Percentiles rank a stretch among this genome's conserved stretches.
phyloP scores from a whole-genome alignment of 176 grass and related monocot genomes.

The Phragmites australis region DNA sequence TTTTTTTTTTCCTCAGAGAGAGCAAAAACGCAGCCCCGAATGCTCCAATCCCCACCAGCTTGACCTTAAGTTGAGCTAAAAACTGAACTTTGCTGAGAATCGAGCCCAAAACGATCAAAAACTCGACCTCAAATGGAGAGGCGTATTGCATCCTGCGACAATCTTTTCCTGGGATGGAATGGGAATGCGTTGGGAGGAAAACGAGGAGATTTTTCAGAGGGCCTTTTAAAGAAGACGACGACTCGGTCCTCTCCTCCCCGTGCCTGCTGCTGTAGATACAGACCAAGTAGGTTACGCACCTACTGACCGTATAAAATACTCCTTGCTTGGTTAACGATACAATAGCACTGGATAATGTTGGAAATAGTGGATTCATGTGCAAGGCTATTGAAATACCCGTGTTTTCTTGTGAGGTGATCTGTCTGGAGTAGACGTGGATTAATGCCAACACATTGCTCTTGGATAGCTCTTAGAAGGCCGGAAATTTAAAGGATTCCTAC shows the following conservation, averaged over 20 bases:
- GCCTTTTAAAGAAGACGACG: constrained; percentile 22
- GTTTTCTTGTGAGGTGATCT: background rate
- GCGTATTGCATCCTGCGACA: background rate
- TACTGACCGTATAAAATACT: constrained; percentile 36
- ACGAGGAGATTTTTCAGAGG: constrained; percentile 37
- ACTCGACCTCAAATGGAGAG: background rate
- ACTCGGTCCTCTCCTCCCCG: constrained; percentile 4
- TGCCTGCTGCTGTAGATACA: constrained; percentile 19
- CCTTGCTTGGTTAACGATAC: background rate
- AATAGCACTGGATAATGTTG: constrained; percentile 20
- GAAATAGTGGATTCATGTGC: constrained; percentile 12
- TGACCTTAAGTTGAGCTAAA: background rate
- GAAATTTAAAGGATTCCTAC: too few species aligned
- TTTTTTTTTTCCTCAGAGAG: background rate
- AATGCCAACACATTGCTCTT: background rate
- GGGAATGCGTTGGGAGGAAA: constrained; percentile 2
- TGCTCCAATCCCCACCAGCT: constrained; percentile 13
- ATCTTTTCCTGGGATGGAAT: constrained; percentile 7
- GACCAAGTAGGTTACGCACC: constrained; percentile 26
- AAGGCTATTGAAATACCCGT: background rate
- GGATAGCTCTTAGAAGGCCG: too few species aligned
- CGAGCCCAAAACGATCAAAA: background rate
- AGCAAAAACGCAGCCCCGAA: constrained; percentile 13
- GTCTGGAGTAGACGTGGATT: background rate
- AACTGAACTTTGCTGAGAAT: background rate